Evolutionary conservation across 179 eudicot species (phyloP).

Genomic region (Spinacia oleracea): DNA sequence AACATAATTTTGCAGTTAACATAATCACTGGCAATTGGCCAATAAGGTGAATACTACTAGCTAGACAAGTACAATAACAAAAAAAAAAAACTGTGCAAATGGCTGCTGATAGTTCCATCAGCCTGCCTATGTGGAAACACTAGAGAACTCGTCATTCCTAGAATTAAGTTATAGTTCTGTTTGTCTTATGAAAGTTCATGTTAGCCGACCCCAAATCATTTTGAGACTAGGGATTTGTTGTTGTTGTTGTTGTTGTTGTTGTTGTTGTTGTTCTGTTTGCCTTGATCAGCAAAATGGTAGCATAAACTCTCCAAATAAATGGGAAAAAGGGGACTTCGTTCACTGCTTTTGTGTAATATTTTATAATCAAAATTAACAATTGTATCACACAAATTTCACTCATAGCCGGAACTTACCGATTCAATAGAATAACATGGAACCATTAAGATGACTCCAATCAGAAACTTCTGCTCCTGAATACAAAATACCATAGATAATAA

Average conservation of each 20-base stretch:
- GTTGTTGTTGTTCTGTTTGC: no score
- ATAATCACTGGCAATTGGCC: neutral
- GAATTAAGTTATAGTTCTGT: neutral
- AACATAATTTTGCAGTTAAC: neutral
- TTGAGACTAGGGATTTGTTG: no score
- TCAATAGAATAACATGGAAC: conserved; percentile 96
- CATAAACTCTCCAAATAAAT: no score
- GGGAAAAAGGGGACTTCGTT: neutral
- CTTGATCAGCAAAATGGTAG: neutral
- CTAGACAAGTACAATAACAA: neutral
- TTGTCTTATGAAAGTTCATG: no score
- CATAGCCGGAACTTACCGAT: conserved; percentile 58
- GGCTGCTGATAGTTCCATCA: conserved; percentile 1
- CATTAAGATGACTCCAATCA: conserved; percentile 91
- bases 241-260: no score
- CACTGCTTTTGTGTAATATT: neutral
- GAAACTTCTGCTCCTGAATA: conserved; percentile 91
- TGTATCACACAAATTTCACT: neutral
- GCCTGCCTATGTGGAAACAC: neutral
- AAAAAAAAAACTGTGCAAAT: neutral
- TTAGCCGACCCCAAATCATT: no score
- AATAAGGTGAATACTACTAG: no score
- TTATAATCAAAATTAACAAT: neutral
- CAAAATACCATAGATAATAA: conserved; percentile 19
- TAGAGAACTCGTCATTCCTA: neutral